Evolutionary conservation across 2,329 filamentous ascomycete species (phyloP), one percentile per base, ranked within the genome.

Genomic region (Botrytis pseudocinerea): DNA sequence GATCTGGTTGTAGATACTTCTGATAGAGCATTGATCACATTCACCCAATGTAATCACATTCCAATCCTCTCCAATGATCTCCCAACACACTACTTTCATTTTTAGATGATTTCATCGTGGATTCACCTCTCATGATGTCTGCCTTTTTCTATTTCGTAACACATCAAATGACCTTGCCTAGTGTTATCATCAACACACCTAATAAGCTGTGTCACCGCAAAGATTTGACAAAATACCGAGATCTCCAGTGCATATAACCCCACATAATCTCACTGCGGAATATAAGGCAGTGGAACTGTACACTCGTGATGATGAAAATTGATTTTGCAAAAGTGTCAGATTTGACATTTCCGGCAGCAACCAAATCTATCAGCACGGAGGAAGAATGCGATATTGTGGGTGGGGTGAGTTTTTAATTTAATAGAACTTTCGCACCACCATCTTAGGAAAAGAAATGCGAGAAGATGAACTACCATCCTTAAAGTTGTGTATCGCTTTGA

Each of bases 121-220:
- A 28, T 54, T 66, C 46, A 46, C 46, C 64, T 54, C 46, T 46
- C 16, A 40, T 51, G 8, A 40, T n/a, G 61, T 64, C 40, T 28
- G 61, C 20, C n/a, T 32, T 6, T 38, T 38, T 40, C 18, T n/a
- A 18, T 51, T n/a, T 66, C 4, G 46, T 54, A n/a, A 14, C 64
- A 66, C 14, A 18, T 54, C 64, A 66, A 46, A 66, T 51, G 46
- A 66, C 32, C 22, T 51, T 66, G 35, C 32, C 64, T 32, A 66
- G n/a, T 40, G 25, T 20, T 35, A 54, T 54, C 64, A 54, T 35
- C 32, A 51, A 28, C 20, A 54, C 32, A 16, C 64, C 18, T 14
- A 54, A 25, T 14, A 54, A 25, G 32, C 44, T 32, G 22, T 40
- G 14, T 7, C 48, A 68, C 64, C 38, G 35, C 64, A 68, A 16